These are phyloP conservation scores for Eucalyptus tenuipes DNA, from an alignment of 345 rosid genomes.

Conservation along the genomic window DNA sequence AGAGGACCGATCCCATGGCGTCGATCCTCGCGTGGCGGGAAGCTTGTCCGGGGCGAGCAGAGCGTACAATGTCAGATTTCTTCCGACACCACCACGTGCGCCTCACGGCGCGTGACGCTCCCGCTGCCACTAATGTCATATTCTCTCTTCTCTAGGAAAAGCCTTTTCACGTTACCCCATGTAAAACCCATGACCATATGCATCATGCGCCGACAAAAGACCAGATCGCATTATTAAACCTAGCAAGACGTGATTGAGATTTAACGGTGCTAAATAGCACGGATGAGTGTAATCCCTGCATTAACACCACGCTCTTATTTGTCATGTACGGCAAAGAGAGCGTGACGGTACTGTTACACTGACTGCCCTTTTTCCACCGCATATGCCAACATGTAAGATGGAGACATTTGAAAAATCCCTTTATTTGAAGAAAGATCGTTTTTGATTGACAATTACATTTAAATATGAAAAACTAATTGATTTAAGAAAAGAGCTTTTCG, in stretches of 20 bases:
- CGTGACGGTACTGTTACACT: accelerated
- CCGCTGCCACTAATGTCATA: background rate
- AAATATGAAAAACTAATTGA: accelerated
- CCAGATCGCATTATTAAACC: background rate
- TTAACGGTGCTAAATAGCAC: background rate
- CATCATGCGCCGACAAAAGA: background rate
- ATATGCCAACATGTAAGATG: background rate
- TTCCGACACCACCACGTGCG: background rate
- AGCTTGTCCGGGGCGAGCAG: background rate
- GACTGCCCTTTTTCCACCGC: background rate
- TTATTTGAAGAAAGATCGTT: too few relatives aligned
- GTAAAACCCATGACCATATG: background rate
- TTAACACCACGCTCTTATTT: background rate
- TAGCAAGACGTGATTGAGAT: background rate
- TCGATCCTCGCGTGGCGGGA: background rate
- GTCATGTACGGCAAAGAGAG: background rate
- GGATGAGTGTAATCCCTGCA: background rate
- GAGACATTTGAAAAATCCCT: background rate
- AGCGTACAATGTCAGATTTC: background rate
- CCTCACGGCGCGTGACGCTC: background rate
- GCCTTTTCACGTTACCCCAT: background rate
- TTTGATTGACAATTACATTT: background rate
- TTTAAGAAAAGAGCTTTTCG: too few relatives aligned
- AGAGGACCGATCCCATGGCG: background rate
- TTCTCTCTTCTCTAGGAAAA: background rate